These are phyloP conservation scores for Guadua angustifolia DNA, from an alignment of 176 grass and related monocot species.

Conservation along the genomic window DNA sequence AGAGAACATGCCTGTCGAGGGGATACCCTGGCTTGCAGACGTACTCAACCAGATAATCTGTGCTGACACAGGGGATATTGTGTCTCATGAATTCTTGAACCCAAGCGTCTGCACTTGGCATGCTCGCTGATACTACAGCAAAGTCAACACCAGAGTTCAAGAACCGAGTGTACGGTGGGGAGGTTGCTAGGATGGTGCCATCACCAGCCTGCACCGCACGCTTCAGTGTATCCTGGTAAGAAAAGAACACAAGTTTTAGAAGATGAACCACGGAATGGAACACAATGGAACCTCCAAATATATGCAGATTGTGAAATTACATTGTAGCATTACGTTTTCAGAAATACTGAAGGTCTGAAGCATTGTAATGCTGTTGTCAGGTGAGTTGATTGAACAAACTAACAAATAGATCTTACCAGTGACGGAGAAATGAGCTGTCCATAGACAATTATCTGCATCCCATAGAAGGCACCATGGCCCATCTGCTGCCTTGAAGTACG, in stretches of 20 bases:
- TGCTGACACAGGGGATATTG: conserved; percentile 61
- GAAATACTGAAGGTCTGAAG: background rate
- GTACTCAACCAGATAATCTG: conserved; percentile 84
- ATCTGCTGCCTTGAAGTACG: conserved; percentile 64
- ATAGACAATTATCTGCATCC: conserved; percentile 73
- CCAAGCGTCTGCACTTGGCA: conserved; percentile 69
- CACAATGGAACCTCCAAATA: conserved; percentile 9
- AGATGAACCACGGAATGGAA: background rate
- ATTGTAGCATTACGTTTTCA: background rate
- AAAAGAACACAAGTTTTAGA: background rate
- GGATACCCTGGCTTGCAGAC: conserved; percentile 71
- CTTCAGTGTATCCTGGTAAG: conserved; percentile 79
- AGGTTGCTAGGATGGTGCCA: conserved; percentile 80
- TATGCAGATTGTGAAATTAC: background rate
- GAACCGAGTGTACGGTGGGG: conserved; percentile 78
- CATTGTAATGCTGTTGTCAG: conserved; percentile 5
- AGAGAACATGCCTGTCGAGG: conserved; percentile 72
- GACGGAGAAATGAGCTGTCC: conserved; percentile 71
- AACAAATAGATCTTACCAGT: conserved; percentile 53
- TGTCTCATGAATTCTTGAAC: conserved; percentile 72
- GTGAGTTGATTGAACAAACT: conserved; percentile 36
- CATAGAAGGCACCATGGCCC: conserved; percentile 83
- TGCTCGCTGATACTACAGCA: conserved; percentile 61
- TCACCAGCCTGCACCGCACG: conserved; percentile 78
- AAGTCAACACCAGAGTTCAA: conserved; percentile 67